phyloP scores from a whole-genome alignment of 2,329 filamentous ascomycete species.

The Chaetomiaceae sp. region DNA sequence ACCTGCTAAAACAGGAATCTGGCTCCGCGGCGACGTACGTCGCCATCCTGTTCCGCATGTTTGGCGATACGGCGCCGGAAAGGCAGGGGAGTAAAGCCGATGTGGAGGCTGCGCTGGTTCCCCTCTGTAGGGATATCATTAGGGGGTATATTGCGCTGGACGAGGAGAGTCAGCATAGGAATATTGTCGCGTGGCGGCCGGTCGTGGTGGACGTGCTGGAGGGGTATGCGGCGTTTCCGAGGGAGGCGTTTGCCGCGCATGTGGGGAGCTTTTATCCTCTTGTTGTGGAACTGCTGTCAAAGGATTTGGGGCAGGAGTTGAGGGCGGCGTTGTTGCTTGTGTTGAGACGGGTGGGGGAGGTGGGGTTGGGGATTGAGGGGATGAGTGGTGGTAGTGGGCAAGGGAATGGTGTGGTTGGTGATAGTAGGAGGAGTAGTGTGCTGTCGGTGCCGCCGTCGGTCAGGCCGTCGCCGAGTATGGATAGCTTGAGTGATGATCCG shows the following conservation, averaged over 20 bases:
- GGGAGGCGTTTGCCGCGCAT: constrained; percentile 73
- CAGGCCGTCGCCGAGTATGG: constrained; percentile 17
- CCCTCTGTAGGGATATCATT: constrained; percentile 92
- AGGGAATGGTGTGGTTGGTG: neutral
- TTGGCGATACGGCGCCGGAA: constrained; percentile 81
- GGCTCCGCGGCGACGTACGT: constrained; percentile 93
- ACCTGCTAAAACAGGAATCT: constrained; percentile 93
- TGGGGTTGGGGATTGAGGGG: constrained; percentile 54
- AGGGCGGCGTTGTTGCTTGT: constrained; percentile 73
- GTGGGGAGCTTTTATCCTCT: constrained; percentile 82
- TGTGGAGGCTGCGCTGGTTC: constrained; percentile 87
- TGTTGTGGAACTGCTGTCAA: constrained; percentile 73
- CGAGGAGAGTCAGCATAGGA: constrained; percentile 93
- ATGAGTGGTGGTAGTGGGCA: constrained; percentile 32
- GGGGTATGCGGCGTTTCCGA: constrained; percentile 80
- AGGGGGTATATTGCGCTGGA: constrained; percentile 79
- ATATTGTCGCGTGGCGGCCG: constrained; percentile 94
- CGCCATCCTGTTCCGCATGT: constrained; percentile 94
- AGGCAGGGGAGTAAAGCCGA: constrained; percentile 73
- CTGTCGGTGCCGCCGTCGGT: constrained; percentile 16
- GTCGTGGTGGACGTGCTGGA: constrained; percentile 97
- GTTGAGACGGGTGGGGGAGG: constrained; percentile 78
- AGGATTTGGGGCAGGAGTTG: constrained; percentile 77
- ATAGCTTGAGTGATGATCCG: constrained; percentile 25
- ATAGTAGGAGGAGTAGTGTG: constrained; percentile 17